phyloP scores from a whole-genome alignment of 176 grass and related monocot genomes.

The Phoenix roebelenii region DNA sequence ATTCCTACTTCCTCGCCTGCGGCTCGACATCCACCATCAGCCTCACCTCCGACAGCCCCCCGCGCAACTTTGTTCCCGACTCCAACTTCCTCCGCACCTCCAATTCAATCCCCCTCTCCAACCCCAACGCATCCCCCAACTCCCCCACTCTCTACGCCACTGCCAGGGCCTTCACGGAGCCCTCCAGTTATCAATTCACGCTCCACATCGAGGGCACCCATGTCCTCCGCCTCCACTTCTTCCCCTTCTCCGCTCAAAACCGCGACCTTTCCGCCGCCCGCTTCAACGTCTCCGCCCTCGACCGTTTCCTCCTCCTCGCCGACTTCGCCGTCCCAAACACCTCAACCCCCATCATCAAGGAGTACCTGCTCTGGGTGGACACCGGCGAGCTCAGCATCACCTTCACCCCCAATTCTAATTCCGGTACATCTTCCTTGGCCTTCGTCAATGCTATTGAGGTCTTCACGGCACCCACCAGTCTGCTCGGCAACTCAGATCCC shows the following conservation, averaged over 20 bases:
- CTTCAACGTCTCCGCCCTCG: conserved; percentile 35
- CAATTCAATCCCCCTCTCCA: neutral
- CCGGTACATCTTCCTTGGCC: neutral
- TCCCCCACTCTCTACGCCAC: conserved; percentile 37
- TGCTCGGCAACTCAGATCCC: too few species aligned
- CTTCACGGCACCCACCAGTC: conserved; percentile 30
- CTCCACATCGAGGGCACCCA: conserved; percentile 7
- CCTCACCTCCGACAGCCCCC: conserved; percentile 19
- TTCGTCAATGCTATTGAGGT: conserved; percentile 52
- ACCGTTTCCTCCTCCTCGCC: conserved; percentile 22
- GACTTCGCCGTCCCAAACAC: conserved; percentile 26
- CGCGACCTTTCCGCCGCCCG: conserved; percentile 16
- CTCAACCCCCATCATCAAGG: conserved; percentile 29
- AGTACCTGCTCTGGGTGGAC: conserved; percentile 44
- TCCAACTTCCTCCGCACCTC: neutral
- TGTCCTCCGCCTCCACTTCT: conserved; percentile 84
- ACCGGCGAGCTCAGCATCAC: conserved; percentile 4
- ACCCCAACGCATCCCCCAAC: neutral
- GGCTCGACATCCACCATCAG: conserved; percentile 16
- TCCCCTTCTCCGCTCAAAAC: conserved; percentile 28
- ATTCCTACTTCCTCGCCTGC: conserved; percentile 33
- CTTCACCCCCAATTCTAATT: conserved; percentile 13
- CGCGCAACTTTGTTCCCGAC: conserved; percentile 31
- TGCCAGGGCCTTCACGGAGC: conserved; percentile 26
- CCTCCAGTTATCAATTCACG: conserved; percentile 24